Evolutionary conservation across 2,329 filamentous ascomycete species (phyloP), one percentile per base, ranked within the genome.

Genomic region (Colletotrichum caudatum): DNA sequence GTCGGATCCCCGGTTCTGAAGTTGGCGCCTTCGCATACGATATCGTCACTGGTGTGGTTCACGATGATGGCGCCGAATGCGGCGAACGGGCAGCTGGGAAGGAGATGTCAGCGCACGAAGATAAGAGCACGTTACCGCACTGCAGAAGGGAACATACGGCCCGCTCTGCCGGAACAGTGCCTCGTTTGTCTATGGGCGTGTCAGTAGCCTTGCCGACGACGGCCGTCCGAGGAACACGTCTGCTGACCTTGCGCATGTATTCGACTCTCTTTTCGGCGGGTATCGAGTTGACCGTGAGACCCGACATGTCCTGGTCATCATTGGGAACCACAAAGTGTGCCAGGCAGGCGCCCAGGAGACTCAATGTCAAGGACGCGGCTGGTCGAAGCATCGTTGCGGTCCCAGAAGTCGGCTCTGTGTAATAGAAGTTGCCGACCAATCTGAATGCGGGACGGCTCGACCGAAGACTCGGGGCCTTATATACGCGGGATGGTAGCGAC

Each of bases 61-160:
- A 89, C 87, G 66, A 89, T 84, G 46, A 84, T 86, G 18, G 83
- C 82, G 4, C 85, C 86, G 75, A 89, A 89, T 3, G 87, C 84
- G 8, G 81, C 83, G 69, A 86, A 88, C 0, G 86, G 86, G 75
- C 87, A 90, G 37, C 65, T 69, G 20, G 1, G 23, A 20, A 12
- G 16, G 18, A 20, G 4, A 3, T 1, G 7, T 39, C 3, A n/a
- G 23, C 7, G 3, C 5, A 37, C 5, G 8, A 6, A 14, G 29
- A n/a, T 12, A 3, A 14, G 18, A 2, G 53, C 18, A 5, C 14
- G 14, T 29, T 29, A 29, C 53, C 5, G 20, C 33, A 37, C 4
- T 37, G 5, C 2, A 7, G 1, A 14, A 12, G 33, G 5, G 5
- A 48, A 41, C 65, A 8, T 53, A 72, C 69, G 66, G 69, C 6